Evolutionary conservation across 2,329 filamentous ascomycete species (phyloP), one percentile per base, ranked within the genome.

Genomic region (Fusarium liriodendri): DNA sequence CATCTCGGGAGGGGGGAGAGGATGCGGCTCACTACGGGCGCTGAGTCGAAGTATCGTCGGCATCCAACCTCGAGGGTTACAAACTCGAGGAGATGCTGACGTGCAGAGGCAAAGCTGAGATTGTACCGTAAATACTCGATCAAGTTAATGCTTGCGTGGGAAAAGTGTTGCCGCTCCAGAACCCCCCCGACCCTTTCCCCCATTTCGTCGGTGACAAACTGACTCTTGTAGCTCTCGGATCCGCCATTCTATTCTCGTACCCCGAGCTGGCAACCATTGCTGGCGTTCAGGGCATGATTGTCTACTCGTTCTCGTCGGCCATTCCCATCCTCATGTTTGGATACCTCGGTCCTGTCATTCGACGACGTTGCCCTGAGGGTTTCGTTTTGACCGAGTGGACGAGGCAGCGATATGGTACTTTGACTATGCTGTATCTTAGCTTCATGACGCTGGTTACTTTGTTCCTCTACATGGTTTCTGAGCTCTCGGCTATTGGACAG

Each of bases 121-220:
- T 92, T 92, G 93, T 91, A 97, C 94, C 94, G 94, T 95, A 87
- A 74, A 91, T 92, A 96, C 94, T 96, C 94, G 94, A 97, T 94
- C 94, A 97, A 97, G 94, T 94, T 96, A 97, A 96, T 95, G 93
- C 94, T 97, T 97, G 94, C 94, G 94, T 96, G 94, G 92, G 94
- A 93, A 96, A 95, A 89, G 94, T 96, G 94, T 93, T 95, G 94
- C 94, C 94, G 93, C 93, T 94, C 90, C 86, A 83, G 18, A 82
- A 80, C 77, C 79, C 81, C 75, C 77, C 70, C 72, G 13, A 45
- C 40, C 40, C 13, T 66, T 61, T 73, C 54, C 72, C 76, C 76
- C 76, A 71, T 52, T 52, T 27, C 16, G 25, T 58, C 57, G 58
- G 66, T 74, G 62, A 69, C 75, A 80, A 58, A 83, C 86, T 89